Conservation (phyloP, 1,139 yeast species). For the Pichia sp. region DNA sequence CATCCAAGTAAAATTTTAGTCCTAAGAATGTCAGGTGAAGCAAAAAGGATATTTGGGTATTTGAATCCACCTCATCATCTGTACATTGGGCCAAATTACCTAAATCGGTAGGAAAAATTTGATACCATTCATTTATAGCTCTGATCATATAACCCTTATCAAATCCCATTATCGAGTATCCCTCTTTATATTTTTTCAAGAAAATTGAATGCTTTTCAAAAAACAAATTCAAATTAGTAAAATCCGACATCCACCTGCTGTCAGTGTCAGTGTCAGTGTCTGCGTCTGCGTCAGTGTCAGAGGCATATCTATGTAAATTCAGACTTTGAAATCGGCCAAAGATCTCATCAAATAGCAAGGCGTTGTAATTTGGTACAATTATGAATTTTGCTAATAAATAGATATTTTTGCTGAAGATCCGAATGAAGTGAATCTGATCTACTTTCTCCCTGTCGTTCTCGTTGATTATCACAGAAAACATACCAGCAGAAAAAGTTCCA, state of each 20-base stretch:
- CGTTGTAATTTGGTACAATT: conserved; percentile 1
- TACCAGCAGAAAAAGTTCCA: conserved; percentile 8
- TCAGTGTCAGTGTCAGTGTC: background rate
- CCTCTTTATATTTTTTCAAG: background rate
- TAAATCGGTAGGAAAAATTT: conserved; percentile 11
- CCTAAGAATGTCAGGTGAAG: conserved; percentile 3
- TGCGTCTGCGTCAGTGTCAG: no score
- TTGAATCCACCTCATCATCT: background rate
- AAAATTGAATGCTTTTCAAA: conserved; percentile 3
- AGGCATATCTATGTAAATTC: background rate
- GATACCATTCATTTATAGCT: conserved; percentile 10
- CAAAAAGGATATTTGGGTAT: background rate
- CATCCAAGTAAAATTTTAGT: conserved; percentile 4
- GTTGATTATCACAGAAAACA: conserved; percentile 6
- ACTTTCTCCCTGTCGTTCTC: background rate
- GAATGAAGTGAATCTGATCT: background rate
- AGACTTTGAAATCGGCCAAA: background rate
- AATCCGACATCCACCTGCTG: conserved; percentile 2
- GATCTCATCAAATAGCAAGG: background rate
- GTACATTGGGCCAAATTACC: conserved; percentile 1
- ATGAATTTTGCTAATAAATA: conserved; percentile 1
- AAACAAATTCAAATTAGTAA: conserved; percentile 5
- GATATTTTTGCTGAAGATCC: conserved; percentile 1
- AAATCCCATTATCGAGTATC: conserved; percentile 5
- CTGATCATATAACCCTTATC: conserved; percentile 7